phyloP scores from a whole-genome alignment of 2,329 filamentous ascomycete species.

The Fusarium subtropicale region DNA sequence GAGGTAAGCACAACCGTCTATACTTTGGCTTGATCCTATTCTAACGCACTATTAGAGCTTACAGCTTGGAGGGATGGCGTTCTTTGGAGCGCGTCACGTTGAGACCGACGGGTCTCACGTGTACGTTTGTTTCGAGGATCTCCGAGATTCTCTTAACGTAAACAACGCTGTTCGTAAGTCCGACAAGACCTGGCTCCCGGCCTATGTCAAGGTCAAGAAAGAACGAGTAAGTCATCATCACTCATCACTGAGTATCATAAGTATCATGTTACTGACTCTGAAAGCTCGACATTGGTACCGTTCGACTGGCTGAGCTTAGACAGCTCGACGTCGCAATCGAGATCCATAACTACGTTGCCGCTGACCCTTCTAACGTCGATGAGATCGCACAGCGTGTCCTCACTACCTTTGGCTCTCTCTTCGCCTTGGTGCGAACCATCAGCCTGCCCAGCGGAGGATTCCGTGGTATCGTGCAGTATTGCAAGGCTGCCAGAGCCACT shows the following conservation, averaged over 20 bases:
- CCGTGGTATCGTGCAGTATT: conserved; percentile 65
- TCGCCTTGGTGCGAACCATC: conserved; percentile 60
- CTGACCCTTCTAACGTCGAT: conserved; percentile 52
- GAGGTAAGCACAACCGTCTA: conserved; percentile 53
- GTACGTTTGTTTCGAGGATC: conserved; percentile 69
- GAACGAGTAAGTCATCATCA: conserved; percentile 23
- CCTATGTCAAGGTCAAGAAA: conserved; percentile 39
- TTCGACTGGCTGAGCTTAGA: conserved; percentile 37
- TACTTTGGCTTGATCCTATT: neutral
- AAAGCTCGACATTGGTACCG: conserved; percentile 12
- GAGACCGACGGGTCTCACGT: conserved; percentile 56
- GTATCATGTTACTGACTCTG: neutral
- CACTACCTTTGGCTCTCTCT: conserved; percentile 62
- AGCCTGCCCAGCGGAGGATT: conserved; percentile 58
- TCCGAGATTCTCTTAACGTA: conserved; percentile 67
- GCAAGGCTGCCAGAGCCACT: conserved; percentile 59
- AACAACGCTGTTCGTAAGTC: conserved; percentile 59
- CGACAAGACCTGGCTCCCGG: conserved; percentile 58
- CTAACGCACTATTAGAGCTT: conserved; percentile 54
- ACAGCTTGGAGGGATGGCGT: conserved; percentile 48
- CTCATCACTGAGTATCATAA: neutral
- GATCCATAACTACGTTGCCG: conserved; percentile 25
- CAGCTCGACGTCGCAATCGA: conserved; percentile 49
- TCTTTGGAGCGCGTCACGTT: conserved; percentile 55
- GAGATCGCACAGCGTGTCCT: conserved; percentile 53